A percentile compares a stretch with the other conserved stretches of the same genome.
phyloP scores from a whole-genome alignment of 768 basidiomycete genomes.

The Lactarius vividus region DNA sequence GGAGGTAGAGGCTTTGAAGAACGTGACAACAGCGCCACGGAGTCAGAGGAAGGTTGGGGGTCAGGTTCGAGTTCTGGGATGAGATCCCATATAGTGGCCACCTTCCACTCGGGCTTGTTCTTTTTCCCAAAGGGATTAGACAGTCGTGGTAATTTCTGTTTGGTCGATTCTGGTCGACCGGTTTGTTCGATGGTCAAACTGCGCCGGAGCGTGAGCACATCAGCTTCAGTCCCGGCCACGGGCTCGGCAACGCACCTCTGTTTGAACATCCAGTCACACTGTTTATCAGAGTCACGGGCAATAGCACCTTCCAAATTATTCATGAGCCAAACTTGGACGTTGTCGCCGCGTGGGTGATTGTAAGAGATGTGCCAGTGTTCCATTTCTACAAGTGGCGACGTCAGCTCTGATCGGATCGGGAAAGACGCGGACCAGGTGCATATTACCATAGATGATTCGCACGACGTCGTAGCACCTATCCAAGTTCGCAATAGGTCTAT shows the following conservation, averaged over 20 bases:
- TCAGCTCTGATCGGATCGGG: slow-evolving; percentile 2
- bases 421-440: neutral
- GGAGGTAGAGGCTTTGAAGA: neutral
- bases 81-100: slow-evolving; percentile 16
- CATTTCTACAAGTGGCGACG: slow-evolving; percentile 37
- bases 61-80: slow-evolving; percentile 13
- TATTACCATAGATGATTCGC: slow-evolving; percentile 14
- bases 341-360: slow-evolving; percentile 36
- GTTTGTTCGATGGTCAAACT: slow-evolving; percentile 17
- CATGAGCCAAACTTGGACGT: slow-evolving; percentile 42
- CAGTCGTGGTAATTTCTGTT: slow-evolving; percentile 15
- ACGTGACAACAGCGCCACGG: neutral
- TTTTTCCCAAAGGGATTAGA: slow-evolving; percentile 20
- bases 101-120: slow-evolving; percentile 16
- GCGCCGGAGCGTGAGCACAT: neutral
- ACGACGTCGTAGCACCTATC: slow-evolving; percentile 10
- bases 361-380: slow-evolving; percentile 48
- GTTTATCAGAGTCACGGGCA: slow-evolving; percentile 30
- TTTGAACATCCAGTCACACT: slow-evolving; percentile 30
- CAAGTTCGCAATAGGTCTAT: slow-evolving; percentile 7
- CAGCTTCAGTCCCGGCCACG: neutral
- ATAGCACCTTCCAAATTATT: slow-evolving; percentile 30
- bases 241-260: slow-evolving; percentile 27
- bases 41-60: neutral
- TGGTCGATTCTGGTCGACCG: slow-evolving; percentile 18